phyloP scores from a whole-genome alignment of 768 basidiomycete genomes.

The Ramaria sp. region DNA sequence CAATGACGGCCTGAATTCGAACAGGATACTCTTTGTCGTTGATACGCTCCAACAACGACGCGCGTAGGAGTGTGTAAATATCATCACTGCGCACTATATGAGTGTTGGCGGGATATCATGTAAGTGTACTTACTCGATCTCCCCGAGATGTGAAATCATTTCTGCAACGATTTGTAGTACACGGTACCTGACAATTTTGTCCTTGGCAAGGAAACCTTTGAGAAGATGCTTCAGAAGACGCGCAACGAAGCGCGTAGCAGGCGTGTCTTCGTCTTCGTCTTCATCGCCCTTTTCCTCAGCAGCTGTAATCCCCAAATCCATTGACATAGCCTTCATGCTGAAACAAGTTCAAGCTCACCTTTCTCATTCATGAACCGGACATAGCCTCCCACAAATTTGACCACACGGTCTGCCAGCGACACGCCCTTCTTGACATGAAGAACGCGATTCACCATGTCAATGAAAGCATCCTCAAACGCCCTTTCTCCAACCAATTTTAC shows the following conservation, averaged over 20 bases:
- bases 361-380: slow-evolving; percentile 66
- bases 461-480: slow-evolving; percentile 59
- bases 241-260: slow-evolving; percentile 56
- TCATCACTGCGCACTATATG: slow-evolving; percentile 48
- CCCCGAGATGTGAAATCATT: slow-evolving; percentile 71
- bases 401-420: slow-evolving; percentile 57
- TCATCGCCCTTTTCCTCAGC: slow-evolving; percentile 24
- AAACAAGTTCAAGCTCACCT: slow-evolving; percentile 34
- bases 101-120: neutral
- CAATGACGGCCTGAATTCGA: slow-evolving; percentile 70
- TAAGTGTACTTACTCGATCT: slow-evolving; percentile 60
- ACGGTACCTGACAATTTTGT: slow-evolving; percentile 79
- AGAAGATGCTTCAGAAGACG: slow-evolving; percentile 63
- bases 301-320: slow-evolving; percentile 18
- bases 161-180: slow-evolving; percentile 67
- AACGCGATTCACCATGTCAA: slow-evolving; percentile 46
- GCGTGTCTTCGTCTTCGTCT: slow-evolving; percentile 50
- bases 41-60: slow-evolving; percentile 57
- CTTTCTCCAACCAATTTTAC: slow-evolving; percentile 64
- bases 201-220: slow-evolving; percentile 73
- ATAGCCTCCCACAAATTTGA: slow-evolving; percentile 79
- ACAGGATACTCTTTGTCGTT: slow-evolving; percentile 71
- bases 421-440: slow-evolving; percentile 76
- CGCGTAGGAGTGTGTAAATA: slow-evolving; percentile 51
- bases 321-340: neutral